Evolutionary conservation across 1,284 basidiomycete genomes (phyloP).

Genomic region (Exobasidium cylindrosporum): DNA sequence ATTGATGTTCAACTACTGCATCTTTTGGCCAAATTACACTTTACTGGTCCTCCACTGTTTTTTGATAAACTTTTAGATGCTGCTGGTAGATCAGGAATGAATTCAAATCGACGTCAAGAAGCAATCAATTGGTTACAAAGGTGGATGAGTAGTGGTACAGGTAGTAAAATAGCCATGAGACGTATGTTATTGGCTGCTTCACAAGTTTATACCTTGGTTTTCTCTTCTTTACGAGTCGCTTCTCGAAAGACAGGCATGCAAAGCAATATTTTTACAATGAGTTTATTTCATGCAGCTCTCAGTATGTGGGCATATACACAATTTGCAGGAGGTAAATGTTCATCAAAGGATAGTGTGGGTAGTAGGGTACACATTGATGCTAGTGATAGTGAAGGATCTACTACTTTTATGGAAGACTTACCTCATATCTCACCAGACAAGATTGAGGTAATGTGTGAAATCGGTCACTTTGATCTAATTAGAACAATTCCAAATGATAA

Average conservation of each 20-base stretch:
- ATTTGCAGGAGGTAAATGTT: constrained; percentile 12
- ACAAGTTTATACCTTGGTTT: constrained; percentile 13
- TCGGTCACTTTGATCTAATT: not conserved
- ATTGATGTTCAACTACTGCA: constrained; percentile 18
- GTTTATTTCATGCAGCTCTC: constrained; percentile 18
- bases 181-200: constrained; percentile 16
- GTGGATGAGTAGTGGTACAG: constrained; percentile 11
- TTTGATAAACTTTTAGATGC: constrained; percentile 18
- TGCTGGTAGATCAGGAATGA: constrained; percentile 14
- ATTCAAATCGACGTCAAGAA: constrained; percentile 8
- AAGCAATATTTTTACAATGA: constrained; percentile 13
- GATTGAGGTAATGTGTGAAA: not conserved
- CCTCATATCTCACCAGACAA: not conserved
- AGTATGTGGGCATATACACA: constrained; percentile 19
- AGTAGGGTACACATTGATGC: not conserved
- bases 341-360: too few relatives aligned
- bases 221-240: not conserved
- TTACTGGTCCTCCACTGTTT: constrained; percentile 17
- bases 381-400: not conserved
- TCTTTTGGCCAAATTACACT: constrained; percentile 17
- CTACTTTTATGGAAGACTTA: not conserved
- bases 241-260: not conserved
- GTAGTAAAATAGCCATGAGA: constrained; percentile 13
- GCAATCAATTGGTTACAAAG: constrained; percentile 11
- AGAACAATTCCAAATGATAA: not conserved